Evolutionary conservation across 768 basidiomycete species (phyloP), one percentile per base, ranked within the genome.

Genomic region (Agrocybe praecox): DNA sequence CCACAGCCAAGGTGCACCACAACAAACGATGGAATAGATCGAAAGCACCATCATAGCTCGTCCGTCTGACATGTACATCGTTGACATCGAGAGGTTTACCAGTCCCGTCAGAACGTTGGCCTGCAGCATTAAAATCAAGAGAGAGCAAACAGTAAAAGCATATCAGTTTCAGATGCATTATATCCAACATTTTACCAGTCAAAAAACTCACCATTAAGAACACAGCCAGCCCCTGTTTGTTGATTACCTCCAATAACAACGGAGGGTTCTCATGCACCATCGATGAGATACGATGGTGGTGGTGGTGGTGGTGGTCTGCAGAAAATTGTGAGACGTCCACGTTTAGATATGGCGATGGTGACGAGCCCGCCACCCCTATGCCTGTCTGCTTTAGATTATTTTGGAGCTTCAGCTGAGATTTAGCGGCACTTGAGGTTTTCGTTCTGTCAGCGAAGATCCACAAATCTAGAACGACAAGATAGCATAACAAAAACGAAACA

Each of bases 41-140:
- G 72, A 60, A 10, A 98, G 70, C 36, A 95, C 80, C 6, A 74
- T 53, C 77, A 96, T 78, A 6, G 92, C 87, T 33, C 72, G 62
- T 33, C 56, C 45, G 54, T 87, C 76, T 1, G 80, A 73, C 22
- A 80, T 78, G 64, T 95, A 92, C 86, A 98, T 94, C 9, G 94
- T 98, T 60, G 74, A 71, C 57, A 96, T 78, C 0, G 82, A 77
- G 33, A 98, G 62, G 67, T 98, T 99, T 59, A 96, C 76, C 12
- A 92, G 61, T 0, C 96, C 96, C 0, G 96, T 99, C 29, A 82
- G 69, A 0, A 96, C 73, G 68, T 98, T 98, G 0, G 95, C 92
- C 94, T 96, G 57, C 2, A 23, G 26, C 26, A 29, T 29, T 29
- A 29, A 29, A 29, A 29, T 29, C 26, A 29, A 29, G 26, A 9